Percentiles rank a stretch among this genome's conserved stretches.
Conservation (phyloP, 176 grass and related monocot species). For the Pontederia paniculata region DNA sequence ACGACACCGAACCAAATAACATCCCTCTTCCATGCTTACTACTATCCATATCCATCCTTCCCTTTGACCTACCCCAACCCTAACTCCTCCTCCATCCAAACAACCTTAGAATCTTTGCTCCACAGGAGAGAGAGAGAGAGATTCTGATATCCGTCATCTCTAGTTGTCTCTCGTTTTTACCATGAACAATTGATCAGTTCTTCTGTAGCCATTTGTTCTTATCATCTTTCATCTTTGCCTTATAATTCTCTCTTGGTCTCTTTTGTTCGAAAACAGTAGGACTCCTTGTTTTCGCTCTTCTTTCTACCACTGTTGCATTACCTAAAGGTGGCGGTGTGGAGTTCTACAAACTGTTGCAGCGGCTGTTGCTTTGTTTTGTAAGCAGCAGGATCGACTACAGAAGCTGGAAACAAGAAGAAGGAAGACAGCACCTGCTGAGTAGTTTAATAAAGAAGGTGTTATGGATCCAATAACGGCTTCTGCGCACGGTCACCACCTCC, state of each 20-base stretch:
- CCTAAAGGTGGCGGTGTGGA: too few species aligned
- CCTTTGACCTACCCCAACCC: conserved; percentile 19
- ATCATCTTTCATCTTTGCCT: too few species aligned
- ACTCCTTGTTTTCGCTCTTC: too few species aligned
- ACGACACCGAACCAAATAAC: neutral
- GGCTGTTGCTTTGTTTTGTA: neutral
- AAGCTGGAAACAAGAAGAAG: neutral
- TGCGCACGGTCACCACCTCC: conserved; percentile 32
- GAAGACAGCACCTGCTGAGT: too few species aligned
- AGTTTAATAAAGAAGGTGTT: neutral
- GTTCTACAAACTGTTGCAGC: too few species aligned
- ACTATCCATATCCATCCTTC: neutral
- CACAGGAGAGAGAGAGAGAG: too few species aligned
- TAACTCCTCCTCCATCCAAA: conserved; percentile 7
- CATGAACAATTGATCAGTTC: too few species aligned
- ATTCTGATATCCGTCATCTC: neutral
- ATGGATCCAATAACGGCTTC: conserved; percentile 82
- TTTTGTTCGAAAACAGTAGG: too few species aligned
- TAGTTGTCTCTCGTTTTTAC: too few species aligned
- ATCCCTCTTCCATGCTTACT: neutral
- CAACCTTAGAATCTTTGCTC: neutral
- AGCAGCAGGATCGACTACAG: neutral
- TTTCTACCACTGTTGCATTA: too few species aligned
- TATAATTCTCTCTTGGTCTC: too few species aligned
- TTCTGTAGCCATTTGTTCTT: too few species aligned